A percentile compares a stretch with the other conserved stretches of the same genome.
Conservation (phyloP, 805 yeast species). For the Metschnikowia borealis region DNA sequence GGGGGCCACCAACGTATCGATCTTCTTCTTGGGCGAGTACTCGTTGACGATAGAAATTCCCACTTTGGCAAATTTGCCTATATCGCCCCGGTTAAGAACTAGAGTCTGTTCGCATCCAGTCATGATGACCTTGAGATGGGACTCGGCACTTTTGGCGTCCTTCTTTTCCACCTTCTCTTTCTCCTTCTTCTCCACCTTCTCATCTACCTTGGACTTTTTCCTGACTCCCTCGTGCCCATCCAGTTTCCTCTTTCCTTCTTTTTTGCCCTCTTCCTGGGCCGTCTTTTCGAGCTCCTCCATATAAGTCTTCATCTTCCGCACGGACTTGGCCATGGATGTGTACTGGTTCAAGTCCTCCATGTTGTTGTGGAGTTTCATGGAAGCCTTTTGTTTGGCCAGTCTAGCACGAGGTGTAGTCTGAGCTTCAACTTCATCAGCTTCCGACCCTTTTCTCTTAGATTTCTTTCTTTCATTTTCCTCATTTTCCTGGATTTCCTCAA, state of each 20-base stretch:
- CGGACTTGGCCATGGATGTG: slow-evolving; percentile 47
- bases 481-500: neutral
- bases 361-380: slow-evolving; percentile 58
- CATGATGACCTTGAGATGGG: slow-evolving; percentile 46
- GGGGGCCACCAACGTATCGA: slow-evolving; percentile 68
- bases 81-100: slow-evolving; percentile 40
- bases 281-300: slow-evolving; percentile 32
- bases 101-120: slow-evolving; percentile 61
- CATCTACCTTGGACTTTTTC: neutral
- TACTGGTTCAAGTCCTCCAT: slow-evolving; percentile 66
- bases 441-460: neutral
- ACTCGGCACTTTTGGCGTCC: slow-evolving; percentile 9
- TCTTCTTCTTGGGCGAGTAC: slow-evolving; percentile 30
- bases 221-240: neutral
- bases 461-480: neutral
- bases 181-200: neutral
- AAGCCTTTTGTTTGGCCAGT: slow-evolving; percentile 66
- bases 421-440: neutral
- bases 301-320: slow-evolving; percentile 34
- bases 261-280: slow-evolving; percentile 2
- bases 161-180: neutral
- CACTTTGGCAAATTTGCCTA: slow-evolving; percentile 38
- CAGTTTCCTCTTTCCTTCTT: slow-evolving; percentile 1
- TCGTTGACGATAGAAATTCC: slow-evolving; percentile 56
- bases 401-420: slow-evolving; percentile 25